Percentiles rank a stretch among this genome's conserved stretches.
Evolutionary conservation across 768 basidiomycete genomes (phyloP).

Genomic region (Trametes meyenii): DNA sequence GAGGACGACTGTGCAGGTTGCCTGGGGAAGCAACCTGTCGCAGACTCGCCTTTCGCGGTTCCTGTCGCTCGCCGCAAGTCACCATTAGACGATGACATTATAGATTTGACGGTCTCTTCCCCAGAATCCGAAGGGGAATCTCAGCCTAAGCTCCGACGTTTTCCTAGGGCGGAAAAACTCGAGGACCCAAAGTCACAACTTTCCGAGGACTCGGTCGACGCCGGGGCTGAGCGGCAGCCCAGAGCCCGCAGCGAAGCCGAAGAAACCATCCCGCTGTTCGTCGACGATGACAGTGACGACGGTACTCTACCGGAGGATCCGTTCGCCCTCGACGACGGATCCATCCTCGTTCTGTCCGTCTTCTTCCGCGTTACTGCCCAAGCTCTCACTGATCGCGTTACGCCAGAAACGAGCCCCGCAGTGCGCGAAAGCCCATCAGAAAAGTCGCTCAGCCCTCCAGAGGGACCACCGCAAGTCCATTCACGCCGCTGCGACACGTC

Average conservation of each 20-base stretch:
- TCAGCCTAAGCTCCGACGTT: neutral
- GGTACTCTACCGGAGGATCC: slow-evolving; percentile 1
- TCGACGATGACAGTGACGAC: slow-evolving; percentile 23
- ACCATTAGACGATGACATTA: slow-evolving; percentile 10
- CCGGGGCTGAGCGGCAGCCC: neutral
- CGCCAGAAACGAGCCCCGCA: slow-evolving; percentile 51
- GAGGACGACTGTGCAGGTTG: slow-evolving; percentile 37
- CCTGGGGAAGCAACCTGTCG: neutral
- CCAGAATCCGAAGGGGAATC: slow-evolving; percentile 11
- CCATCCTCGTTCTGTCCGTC: slow-evolving; percentile 33
- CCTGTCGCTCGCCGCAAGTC: neutral
- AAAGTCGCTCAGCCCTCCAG: neutral
- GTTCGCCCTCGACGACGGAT: slow-evolving; percentile 33
- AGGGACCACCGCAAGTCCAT: neutral
- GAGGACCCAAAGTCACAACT: neutral
- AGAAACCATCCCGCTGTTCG: slow-evolving; percentile 5
- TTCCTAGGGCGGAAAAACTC: neutral
- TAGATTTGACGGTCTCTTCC: slow-evolving; percentile 22
- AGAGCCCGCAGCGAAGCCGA: neutral
- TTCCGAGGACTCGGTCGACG: neutral
- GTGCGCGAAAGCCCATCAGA: slow-evolving; percentile 49
- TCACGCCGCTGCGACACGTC: slow-evolving; percentile 12
- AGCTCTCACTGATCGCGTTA: neutral
- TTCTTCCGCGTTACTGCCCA: neutral
- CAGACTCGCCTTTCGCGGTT: neutral